Evolutionary conservation across 495 filamentous ascomycete genomes (phyloP).

Genomic region (Gamarada debralockiae): DNA sequence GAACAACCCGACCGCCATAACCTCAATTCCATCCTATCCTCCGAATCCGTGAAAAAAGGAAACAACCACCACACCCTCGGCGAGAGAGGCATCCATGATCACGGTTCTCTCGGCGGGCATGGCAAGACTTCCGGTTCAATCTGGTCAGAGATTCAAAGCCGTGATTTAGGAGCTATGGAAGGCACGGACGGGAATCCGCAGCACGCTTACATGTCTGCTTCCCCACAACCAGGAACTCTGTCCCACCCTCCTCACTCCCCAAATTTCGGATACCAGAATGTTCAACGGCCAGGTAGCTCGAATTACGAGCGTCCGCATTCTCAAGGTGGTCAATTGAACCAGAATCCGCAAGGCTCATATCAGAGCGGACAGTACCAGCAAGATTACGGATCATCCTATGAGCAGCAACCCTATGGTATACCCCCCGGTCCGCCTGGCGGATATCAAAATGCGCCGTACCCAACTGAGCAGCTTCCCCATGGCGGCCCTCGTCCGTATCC

Average conservation of each 20-base stretch:
- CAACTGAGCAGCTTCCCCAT: slow-evolving; percentile 4
- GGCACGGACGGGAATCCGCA: slow-evolving; percentile 17
- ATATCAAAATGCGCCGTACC: slow-evolving; percentile 5
- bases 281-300: slow-evolving; percentile 4
- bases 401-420: neutral
- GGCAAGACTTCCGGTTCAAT: slow-evolving; percentile 44
- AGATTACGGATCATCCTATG: neutral
- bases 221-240: slow-evolving; percentile 9
- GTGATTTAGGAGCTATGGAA: slow-evolving; percentile 37
- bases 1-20: slow-evolving; percentile 58
- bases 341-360: slow-evolving; percentile 10
- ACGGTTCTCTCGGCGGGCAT: slow-evolving; percentile 44
- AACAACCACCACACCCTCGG: slow-evolving; percentile 51
- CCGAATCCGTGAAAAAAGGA: slow-evolving; percentile 75
- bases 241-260: slow-evolving; percentile 11
- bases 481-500: slow-evolving; percentile 1
- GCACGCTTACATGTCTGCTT: slow-evolving; percentile 5
- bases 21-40: slow-evolving; percentile 66
- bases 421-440: slow-evolving; percentile 1
- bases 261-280: slow-evolving; percentile 25
- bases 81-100: slow-evolving; percentile 17
- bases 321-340: slow-evolving; percentile 15
- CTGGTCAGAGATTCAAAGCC: slow-evolving; percentile 45
- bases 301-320: slow-evolving; percentile 11
- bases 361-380: slow-evolving; percentile 5